phyloP scores from a whole-genome alignment of 2,329 filamentous ascomycete genomes.

The Colletotrichum karsti region DNA sequence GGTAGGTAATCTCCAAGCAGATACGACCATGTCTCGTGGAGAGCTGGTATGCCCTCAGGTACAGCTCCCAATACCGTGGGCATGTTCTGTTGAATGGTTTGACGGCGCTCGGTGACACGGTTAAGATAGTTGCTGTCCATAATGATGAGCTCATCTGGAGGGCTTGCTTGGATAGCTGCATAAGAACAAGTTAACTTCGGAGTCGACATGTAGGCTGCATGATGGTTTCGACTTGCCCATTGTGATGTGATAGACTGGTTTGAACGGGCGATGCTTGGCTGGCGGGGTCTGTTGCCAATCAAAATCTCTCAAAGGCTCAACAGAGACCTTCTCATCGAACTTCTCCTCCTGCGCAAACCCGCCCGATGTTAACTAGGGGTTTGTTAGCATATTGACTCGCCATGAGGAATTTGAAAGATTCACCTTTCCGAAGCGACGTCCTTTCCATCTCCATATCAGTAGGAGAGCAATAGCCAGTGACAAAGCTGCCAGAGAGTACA shows the following conservation, averaged over 20 bases:
- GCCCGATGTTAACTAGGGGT: not conserved
- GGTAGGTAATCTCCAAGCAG: conserved; percentile 58
- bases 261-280: conserved; percentile 55
- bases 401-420: not conserved
- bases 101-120: conserved; percentile 49
- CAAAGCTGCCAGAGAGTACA: conserved; percentile 6
- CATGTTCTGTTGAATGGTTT: conserved; percentile 47
- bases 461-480: not conserved
- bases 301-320: conserved; percentile 42
- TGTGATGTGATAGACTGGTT: conserved; percentile 61
- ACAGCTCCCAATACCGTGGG: conserved; percentile 51
- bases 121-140: conserved; percentile 60
- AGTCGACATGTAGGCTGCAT: not conserved
- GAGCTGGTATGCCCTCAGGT: conserved; percentile 47
- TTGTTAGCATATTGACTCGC: not conserved
- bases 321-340: not conserved
- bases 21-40: conserved; percentile 58
- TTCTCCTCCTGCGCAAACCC: not conserved
- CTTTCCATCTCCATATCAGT: conserved; percentile 4
- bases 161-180: conserved; percentile 50
- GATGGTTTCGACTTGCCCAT: conserved; percentile 51
- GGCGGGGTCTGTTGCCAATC: conserved; percentile 50
- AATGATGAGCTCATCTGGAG: conserved; percentile 59
- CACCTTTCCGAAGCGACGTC: not conserved
- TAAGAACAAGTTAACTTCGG: not conserved